Conservation (phyloP, 305 asterid genomes). For the Fraxinus ornus region DNA sequence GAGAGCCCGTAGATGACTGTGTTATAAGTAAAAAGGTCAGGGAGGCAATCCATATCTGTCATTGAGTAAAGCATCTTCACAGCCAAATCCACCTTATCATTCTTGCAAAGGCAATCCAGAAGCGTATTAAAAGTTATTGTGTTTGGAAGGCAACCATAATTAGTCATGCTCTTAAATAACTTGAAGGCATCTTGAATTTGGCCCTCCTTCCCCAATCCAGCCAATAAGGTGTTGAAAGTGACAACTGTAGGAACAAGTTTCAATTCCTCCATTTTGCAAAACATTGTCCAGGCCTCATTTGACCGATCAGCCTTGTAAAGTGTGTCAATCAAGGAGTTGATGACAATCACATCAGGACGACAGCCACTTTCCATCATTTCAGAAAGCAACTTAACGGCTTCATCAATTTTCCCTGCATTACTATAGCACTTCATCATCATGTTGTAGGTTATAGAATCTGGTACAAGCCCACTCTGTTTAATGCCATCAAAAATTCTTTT, state of each 20-base stretch:
- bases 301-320: constrained; percentile 81
- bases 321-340: constrained; percentile 81
- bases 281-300: constrained; percentile 79
- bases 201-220: constrained; percentile 88
- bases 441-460: constrained; percentile 85
- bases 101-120: constrained; percentile 85
- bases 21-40: constrained; percentile 81
- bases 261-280: constrained; percentile 69
- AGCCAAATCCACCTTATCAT: constrained; percentile 69
- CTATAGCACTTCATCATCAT: constrained; percentile 94
- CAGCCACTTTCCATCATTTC: constrained; percentile 74
- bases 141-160: constrained; percentile 68
- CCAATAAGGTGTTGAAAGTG: constrained; percentile 86
- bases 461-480: constrained; percentile 65
- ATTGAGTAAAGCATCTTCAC: constrained; percentile 62
- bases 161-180: constrained; percentile 68
- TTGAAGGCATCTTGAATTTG: constrained; percentile 60
- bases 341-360: constrained; percentile 68
- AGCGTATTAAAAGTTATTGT: constrained; percentile 82
- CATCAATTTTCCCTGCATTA: constrained; percentile 67
- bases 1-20: constrained; percentile 73
- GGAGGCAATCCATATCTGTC: constrained; percentile 63
- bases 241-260: constrained; percentile 77
- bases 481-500: constrained; percentile 63
- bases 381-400: constrained; percentile 61